A percentile compares a stretch with the other conserved stretches of the same genome.
Conservation (phyloP, 176 grass and related monocot species). For the Chloris gayana region DNA sequence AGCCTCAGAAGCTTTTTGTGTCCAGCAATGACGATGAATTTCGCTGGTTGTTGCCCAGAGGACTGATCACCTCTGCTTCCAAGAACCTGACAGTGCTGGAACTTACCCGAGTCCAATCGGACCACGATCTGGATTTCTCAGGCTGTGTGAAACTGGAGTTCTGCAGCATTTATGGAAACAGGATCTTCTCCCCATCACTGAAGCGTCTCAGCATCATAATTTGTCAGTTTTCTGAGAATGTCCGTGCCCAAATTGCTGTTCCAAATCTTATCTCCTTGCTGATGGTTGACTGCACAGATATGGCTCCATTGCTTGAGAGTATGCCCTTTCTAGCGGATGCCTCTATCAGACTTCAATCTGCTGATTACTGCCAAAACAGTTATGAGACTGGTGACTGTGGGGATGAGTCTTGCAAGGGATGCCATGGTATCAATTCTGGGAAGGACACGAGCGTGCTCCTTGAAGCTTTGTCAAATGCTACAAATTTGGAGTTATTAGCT, state of each 20-base stretch:
- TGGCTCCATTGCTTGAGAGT: not conserved
- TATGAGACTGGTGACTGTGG: not conserved
- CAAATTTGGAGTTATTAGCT: not conserved
- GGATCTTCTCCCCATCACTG: not conserved
- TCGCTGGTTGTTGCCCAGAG: not conserved
- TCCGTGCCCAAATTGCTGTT: not conserved
- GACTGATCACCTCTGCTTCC: not conserved
- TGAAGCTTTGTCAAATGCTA: not conserved
- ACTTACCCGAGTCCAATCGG: not conserved
- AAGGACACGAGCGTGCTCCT: not conserved
- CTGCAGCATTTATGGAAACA: not conserved
- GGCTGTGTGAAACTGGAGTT: not conserved
- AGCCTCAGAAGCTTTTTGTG: not conserved
- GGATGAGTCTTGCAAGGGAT: not conserved
- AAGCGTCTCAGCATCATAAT: not conserved
- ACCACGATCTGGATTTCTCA: not conserved
- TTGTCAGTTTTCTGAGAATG: not conserved
- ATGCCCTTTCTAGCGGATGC: not conserved
- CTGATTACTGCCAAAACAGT: not conserved
- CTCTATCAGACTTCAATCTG: not conserved
- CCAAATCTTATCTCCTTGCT: not conserved
- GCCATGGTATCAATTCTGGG: not conserved
- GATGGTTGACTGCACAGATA: not conserved
- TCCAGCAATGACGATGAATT: not conserved
- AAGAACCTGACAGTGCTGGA: not conserved